A percentile compares a stretch with the other conserved stretches of the same genome.
Conservation (phyloP, 1,139 yeast genomes). For the Candida anutae region DNA sequence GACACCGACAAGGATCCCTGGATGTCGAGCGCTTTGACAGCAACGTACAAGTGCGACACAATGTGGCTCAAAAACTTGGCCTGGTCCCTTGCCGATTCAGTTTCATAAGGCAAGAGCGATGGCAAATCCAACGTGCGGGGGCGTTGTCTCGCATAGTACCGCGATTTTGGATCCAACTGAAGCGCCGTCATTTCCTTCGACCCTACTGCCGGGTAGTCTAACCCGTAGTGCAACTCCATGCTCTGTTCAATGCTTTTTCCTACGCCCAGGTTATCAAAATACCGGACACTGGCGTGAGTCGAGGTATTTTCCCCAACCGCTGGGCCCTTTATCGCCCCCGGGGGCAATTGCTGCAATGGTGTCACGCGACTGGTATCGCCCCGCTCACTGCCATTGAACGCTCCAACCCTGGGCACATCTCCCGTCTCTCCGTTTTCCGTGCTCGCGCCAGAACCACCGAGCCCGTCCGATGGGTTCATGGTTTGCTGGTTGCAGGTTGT, state of each 20-base stretch:
- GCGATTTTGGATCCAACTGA: constrained; percentile 44
- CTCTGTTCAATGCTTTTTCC: constrained; percentile 4
- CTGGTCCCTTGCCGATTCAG: constrained; percentile 64
- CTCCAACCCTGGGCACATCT: too few species aligned
- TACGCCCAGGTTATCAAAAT: too few species aligned
- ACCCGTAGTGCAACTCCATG: constrained; percentile 42
- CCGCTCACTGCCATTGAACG: too few species aligned
- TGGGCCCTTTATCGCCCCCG: too few species aligned
- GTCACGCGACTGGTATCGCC: too few species aligned
- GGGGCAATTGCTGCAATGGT: too few species aligned
- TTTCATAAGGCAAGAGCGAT: constrained; percentile 64
- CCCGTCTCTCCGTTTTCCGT: too few species aligned
- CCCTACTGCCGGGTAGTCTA: constrained; percentile 49
- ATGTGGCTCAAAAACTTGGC: constrained; percentile 74
- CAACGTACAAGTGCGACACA: constrained; percentile 69
- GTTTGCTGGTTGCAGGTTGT: too few species aligned
- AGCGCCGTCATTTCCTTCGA: constrained; percentile 28
- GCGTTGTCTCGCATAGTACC: constrained; percentile 46
- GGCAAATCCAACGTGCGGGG: constrained; percentile 54
- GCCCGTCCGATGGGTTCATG: too few species aligned
- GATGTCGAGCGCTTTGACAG: constrained; percentile 68
- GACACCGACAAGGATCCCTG: constrained; percentile 67
- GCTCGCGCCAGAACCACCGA: too few species aligned
- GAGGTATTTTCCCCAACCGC: too few species aligned
- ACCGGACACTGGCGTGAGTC: too few species aligned